Percentiles rank a stretch among this genome's conserved stretches.
phyloP scores from a whole-genome alignment of 352 stramenopile species.

The Globisporangium parvum region DNA sequence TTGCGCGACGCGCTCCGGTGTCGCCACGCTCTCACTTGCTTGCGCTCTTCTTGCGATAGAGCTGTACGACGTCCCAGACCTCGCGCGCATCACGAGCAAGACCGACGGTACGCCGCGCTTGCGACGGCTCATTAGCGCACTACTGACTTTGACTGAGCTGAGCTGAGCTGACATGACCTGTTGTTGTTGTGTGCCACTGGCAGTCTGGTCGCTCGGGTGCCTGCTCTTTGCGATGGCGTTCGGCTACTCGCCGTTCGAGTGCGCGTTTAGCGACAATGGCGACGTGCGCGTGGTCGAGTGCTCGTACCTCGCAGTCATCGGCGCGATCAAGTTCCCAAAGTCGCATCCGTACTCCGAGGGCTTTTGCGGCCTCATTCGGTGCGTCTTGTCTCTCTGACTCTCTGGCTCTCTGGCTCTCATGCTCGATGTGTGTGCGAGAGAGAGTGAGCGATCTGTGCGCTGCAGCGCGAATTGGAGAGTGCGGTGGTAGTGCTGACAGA shows the following conservation, averaged over 20 bases:
- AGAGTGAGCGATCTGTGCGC: slow-evolving; percentile 4
- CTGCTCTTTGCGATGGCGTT: slow-evolving; percentile 87
- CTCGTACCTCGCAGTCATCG: slow-evolving; percentile 83
- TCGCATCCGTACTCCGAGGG: slow-evolving; percentile 42
- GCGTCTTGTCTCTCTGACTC: background rate
- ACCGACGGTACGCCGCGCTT: slow-evolving; percentile 49
- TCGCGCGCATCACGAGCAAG: slow-evolving; percentile 54
- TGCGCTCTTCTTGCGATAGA: slow-evolving; percentile 26
- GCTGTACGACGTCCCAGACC: slow-evolving; percentile 82
- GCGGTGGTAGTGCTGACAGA: slow-evolving; percentile 1
- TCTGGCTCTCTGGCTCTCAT: background rate
- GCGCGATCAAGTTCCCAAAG: slow-evolving; percentile 73
- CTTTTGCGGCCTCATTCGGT: slow-evolving; percentile 77
- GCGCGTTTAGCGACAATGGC: slow-evolving; percentile 67
- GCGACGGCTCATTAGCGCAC: background rate
- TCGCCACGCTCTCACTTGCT: background rate
- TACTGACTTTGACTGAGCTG: slow-evolving; percentile 3
- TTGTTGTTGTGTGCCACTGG: background rate
- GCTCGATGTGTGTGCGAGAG: background rate
- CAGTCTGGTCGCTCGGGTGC: slow-evolving; percentile 88
- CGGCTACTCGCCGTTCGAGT: slow-evolving; percentile 88
- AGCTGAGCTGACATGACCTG: too few relatives aligned
- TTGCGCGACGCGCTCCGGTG: background rate
- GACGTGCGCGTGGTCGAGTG: slow-evolving; percentile 73
- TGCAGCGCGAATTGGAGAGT: slow-evolving; percentile 10